These are phyloP conservation scores for Nematodospora valgi DNA, from an alignment of 805 yeast genomes.

Conservation along the genomic window DNA sequence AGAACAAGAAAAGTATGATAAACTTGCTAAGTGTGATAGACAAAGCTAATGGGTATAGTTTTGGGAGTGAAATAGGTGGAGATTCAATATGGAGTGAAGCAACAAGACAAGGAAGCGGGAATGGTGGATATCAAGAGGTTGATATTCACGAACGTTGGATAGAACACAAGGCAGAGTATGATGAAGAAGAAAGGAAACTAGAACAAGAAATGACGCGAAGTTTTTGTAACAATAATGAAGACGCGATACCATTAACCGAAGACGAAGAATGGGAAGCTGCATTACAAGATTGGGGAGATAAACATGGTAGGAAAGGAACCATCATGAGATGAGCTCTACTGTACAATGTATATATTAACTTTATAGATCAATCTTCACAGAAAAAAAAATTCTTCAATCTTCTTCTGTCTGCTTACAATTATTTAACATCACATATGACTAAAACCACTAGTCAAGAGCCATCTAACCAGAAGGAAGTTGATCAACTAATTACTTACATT, in stretches of 20 bases:
- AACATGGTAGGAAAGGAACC: constrained; percentile 10
- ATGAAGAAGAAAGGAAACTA: constrained; percentile 48
- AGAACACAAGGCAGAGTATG: constrained; percentile 76
- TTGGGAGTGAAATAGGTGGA: constrained; percentile 95
- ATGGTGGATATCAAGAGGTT: constrained; percentile 43
- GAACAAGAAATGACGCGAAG: constrained; percentile 23
- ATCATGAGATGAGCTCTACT: constrained; percentile 1
- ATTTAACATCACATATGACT: too few relatives aligned
- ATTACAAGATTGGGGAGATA: constrained; percentile 26
- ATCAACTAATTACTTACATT: constrained; percentile 2
- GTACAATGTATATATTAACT: too few relatives aligned
- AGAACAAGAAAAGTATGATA: constrained; percentile 91
- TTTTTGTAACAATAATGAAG: constrained; percentile 21
- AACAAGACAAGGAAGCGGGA: constrained; percentile 71
- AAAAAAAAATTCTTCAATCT: too few relatives aligned
- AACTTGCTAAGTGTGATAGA: constrained; percentile 73
- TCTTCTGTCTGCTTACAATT: too few relatives aligned
- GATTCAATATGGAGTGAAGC: constrained; percentile 98
- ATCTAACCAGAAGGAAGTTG: too few relatives aligned
- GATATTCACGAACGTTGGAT: constrained; percentile 97
- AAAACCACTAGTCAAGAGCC: too few relatives aligned
- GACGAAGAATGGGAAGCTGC: constrained; percentile 69
- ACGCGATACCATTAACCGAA: constrained; percentile 31
- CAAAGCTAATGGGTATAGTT: constrained; percentile 89
- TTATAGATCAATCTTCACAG: too few relatives aligned